Base-by-base conservation (phyloP, 2,329 filamentous ascomycete genomes). In the Teratosphaeria pseudoeucalypti region DNA sequence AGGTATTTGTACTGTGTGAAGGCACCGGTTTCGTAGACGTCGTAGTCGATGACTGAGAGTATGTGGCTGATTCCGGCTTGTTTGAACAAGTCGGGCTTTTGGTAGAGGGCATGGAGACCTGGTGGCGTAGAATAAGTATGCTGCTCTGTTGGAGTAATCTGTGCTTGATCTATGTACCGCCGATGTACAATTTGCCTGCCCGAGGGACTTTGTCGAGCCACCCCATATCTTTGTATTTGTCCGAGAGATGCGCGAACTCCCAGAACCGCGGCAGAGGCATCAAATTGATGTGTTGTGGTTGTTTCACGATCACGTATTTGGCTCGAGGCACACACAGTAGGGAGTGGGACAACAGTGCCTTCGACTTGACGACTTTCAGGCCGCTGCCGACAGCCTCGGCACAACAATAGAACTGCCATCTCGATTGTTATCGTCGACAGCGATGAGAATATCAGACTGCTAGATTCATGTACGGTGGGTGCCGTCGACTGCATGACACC, bases 11-110 rank as follows among this genome's bases (percentile, higher is more conserved):
- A 65, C 23, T 59, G 32, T 23, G 43, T 37, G 32, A 37, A 37
- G 16, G 32, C 55, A 3, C 29, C 34, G 3, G 55, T 14, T 34
- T 52, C 16, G 68, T 80, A 76, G 58, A 82, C 73, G 58, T 82
- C 78, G 68, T 86, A 81, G 58, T 84, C 82, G 58, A 92, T 74
- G 47, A 92, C 88, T 3, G 91, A 95, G 27, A 97, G 78, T 49
- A 97, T 83, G 74, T 96, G 91, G 1, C 90, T 95, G 71, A 97
- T 90, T 63, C 85, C 84, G 64, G 85, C 84, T 65, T 86, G 81
- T 64, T 81, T 76, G 57, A 96, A 70, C 9, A 75, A 66, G 61
- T 74, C 68, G 2, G 67, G 66, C 27, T 67, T 63, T 60, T 75
- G 72, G 62, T 76, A 76, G 2, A 77, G 64, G 1, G 74, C 75